Conservation (phyloP, 441 rosid genomes). For the Adansonia gregorii region DNA sequence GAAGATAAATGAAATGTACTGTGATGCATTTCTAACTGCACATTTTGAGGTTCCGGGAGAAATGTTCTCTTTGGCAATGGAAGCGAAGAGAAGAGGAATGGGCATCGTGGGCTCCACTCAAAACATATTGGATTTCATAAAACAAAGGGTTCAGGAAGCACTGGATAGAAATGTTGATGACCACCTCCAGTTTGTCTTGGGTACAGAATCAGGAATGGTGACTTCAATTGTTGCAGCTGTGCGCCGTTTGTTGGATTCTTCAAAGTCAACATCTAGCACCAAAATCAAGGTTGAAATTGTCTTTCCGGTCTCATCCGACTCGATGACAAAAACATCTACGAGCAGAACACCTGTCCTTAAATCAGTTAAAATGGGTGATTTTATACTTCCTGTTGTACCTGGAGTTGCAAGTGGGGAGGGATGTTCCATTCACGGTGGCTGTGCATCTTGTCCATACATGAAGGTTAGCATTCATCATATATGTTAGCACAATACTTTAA, state of each 20-base stretch:
- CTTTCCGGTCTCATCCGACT: slow-evolving; percentile 90
- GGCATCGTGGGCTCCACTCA: slow-evolving; percentile 94
- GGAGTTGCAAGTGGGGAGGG: slow-evolving; percentile 97
- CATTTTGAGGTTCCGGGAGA: slow-evolving; percentile 98
- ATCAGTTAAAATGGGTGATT: slow-evolving; percentile 50
- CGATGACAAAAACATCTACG: slow-evolving; percentile 63
- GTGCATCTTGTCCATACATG: slow-evolving; percentile 99
- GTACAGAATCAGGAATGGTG: slow-evolving; percentile 97
- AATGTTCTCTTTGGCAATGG: slow-evolving; percentile 97
- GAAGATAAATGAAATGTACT: slow-evolving; percentile 79
- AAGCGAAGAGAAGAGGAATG: slow-evolving; percentile 92
- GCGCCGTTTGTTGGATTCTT: slow-evolving; percentile 54
- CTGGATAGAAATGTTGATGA: slow-evolving; percentile 73
- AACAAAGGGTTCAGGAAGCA: slow-evolving; percentile 78
- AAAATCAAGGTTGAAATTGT: slow-evolving; percentile 82
- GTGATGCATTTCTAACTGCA: slow-evolving; percentile 90
- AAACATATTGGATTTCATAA: slow-evolving; percentile 87
- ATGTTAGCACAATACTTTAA: neutral
- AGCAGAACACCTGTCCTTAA: slow-evolving; percentile 41
- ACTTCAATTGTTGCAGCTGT: slow-evolving; percentile 88
- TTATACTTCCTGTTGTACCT: slow-evolving; percentile 72
- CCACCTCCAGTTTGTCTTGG: slow-evolving; percentile 87
- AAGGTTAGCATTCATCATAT: slow-evolving; percentile 57
- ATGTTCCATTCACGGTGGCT: slow-evolving; percentile 90
- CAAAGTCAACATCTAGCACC: slow-evolving; percentile 43